Percentiles rank a stretch among this genome's conserved stretches.
Evolutionary conservation across 208 protist species (phyloP).

Genomic region (Acanthamoeba royreba): DNA sequence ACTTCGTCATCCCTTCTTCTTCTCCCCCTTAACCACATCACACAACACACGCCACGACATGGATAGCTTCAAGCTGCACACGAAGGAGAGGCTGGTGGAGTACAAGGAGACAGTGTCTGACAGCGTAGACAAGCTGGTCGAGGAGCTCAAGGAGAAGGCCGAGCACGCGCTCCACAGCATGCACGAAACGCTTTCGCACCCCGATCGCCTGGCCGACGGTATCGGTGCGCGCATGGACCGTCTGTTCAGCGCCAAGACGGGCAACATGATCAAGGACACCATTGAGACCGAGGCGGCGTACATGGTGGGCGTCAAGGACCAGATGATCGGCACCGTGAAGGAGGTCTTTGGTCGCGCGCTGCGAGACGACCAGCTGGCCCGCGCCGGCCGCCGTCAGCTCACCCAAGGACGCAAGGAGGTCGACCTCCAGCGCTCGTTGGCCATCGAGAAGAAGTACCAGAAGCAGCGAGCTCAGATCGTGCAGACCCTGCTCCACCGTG

Average conservation of each 20-base stretch:
- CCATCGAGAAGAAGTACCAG: not conserved
- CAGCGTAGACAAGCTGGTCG: not conserved
- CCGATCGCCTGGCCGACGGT: not conserved
- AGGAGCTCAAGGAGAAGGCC: not conserved
- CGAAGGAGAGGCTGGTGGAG: not conserved
- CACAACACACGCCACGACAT: not conserved
- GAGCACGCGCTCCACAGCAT: not conserved
- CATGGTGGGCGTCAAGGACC: not conserved
- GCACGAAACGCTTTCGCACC: not conserved
- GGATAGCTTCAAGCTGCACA: not conserved
- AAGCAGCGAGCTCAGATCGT: not conserved
- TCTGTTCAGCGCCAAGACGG: not conserved
- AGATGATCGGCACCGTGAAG: not conserved
- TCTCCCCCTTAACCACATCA: no score
- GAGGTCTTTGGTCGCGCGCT: not conserved
- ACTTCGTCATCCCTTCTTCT: no score
- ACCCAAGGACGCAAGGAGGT: not conserved
- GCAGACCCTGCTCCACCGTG: not conserved
- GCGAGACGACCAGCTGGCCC: not conserved
- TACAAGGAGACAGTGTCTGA: not conserved
- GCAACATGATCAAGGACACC: not conserved
- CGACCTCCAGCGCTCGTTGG: not conserved
- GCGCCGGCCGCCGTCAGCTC: not conserved
- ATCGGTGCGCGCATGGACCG: not conserved
- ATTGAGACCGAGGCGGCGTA: not conserved